These are phyloP conservation scores for Kandelia obovata DNA, from an alignment of 345 rosid genomes.

Conservation along the genomic window DNA sequence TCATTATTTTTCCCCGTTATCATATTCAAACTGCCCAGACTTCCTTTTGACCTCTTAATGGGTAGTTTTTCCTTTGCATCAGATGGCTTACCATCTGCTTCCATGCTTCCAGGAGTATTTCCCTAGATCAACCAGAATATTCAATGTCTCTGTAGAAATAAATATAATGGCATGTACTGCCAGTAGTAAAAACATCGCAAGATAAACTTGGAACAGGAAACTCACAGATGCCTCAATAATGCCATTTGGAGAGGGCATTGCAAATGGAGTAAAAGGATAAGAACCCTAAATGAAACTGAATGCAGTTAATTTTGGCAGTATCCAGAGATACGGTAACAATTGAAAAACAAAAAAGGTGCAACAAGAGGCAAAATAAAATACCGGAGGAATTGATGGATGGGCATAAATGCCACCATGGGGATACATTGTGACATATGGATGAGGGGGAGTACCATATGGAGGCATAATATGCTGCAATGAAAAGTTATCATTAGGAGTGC, in stretches of 20 bases:
- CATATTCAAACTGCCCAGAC: constrained; percentile 93
- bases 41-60: constrained; percentile 95
- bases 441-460: constrained; percentile 96
- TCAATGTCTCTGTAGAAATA: constrained; percentile 15
- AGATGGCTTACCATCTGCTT: constrained; percentile 72
- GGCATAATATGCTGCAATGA: constrained; percentile 90
- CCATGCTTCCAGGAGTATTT: constrained; percentile 62
- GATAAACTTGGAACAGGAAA: constrained; percentile 19
- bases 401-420: constrained; percentile 95
- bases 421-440: constrained; percentile 98
- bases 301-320: constrained; percentile 1
- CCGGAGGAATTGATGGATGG: constrained; percentile 94
- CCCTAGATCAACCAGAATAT: constrained; percentile 45
- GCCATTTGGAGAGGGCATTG: constrained; percentile 93
- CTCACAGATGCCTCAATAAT: constrained; percentile 76
- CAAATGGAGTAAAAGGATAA: constrained; percentile 93
- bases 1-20: constrained; percentile 80
- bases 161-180: neutral
- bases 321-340: constrained; percentile 10
- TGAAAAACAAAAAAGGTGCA: neutral
- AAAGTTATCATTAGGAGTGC: constrained; percentile 11
- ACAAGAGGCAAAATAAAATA: constrained; percentile 30
- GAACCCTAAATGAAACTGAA: constrained; percentile 58
- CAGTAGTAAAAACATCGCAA: constrained; percentile 8
- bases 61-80: constrained; percentile 92